These are phyloP conservation scores for Pseudogymnoascus sp. DNA, from an alignment of 2,329 filamentous ascomycete species.

Conservation along the genomic window DNA sequence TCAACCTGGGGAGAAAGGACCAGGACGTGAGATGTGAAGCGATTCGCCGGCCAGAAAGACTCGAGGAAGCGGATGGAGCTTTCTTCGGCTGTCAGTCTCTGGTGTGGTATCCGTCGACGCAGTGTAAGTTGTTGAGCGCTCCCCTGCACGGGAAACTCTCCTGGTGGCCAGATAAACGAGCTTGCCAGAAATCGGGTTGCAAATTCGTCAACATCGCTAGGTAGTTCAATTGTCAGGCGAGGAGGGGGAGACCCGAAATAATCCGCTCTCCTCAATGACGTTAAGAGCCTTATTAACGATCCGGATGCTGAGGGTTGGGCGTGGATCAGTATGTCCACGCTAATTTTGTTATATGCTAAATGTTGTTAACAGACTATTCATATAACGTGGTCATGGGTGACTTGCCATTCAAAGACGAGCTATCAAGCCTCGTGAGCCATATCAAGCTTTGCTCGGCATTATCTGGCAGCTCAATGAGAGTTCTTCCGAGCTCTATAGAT, in stretches of 20 bases:
- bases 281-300: constrained; percentile 66
- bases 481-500: constrained; percentile 42
- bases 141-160: constrained; percentile 27
- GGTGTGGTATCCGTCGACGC: constrained; percentile 62
- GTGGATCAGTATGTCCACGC: constrained; percentile 77
- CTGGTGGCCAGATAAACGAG: constrained; percentile 60
- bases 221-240: constrained; percentile 77
- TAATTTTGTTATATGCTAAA: constrained; percentile 68
- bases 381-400: constrained; percentile 8
- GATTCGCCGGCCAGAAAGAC: constrained; percentile 72
- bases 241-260: constrained; percentile 64
- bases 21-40: constrained; percentile 65
- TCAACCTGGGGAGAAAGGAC: constrained; percentile 76
- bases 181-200: constrained; percentile 53
- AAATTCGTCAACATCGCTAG: constrained; percentile 57
- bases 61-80: constrained; percentile 72
- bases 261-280: constrained; percentile 68
- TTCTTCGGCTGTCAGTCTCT: constrained; percentile 56
- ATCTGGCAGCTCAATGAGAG: constrained; percentile 68
- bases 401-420: constrained; percentile 58
- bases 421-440: constrained; percentile 76
- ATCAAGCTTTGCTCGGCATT: constrained; percentile 54
- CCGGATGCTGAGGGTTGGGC: constrained; percentile 64
- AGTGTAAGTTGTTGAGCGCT: constrained; percentile 56
- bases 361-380: constrained; percentile 20